Percentiles rank a stretch among this genome's conserved stretches.
phyloP scores from a whole-genome alignment of 257 asterid species.

The Linderniella brevidens region DNA sequence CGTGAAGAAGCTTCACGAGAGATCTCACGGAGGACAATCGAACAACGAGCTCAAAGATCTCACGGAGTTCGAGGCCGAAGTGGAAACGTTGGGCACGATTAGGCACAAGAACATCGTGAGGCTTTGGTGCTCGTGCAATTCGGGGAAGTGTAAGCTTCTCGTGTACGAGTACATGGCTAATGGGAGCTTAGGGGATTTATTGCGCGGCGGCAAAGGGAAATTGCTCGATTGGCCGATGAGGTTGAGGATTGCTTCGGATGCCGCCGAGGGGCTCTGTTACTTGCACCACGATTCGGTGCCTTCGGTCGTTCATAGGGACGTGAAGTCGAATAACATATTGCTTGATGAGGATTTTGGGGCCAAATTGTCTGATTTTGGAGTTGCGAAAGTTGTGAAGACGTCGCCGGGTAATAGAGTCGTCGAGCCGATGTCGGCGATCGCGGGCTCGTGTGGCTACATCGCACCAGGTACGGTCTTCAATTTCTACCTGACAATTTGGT shows the following conservation, averaged over 20 bases:
- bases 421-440: constrained; percentile 55
- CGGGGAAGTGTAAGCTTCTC: constrained; percentile 39
- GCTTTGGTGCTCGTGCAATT: constrained; percentile 57
- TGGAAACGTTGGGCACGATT: constrained; percentile 58
- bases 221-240: constrained; percentile 52
- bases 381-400: constrained; percentile 45
- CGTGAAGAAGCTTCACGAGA: constrained; percentile 54
- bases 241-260: constrained; percentile 50
- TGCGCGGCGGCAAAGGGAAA: constrained; percentile 29
- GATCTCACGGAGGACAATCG: no score
- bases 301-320: constrained; percentile 74
- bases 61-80: constrained; percentile 49
- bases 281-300: constrained; percentile 84
- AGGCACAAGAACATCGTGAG: constrained; percentile 76
- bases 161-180: constrained; percentile 77
- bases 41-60: no score
- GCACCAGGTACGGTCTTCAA: constrained; percentile 48
- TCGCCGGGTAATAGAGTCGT: constrained; percentile 18
- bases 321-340: constrained; percentile 63
- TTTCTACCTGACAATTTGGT: no score
- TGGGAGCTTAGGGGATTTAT: constrained; percentile 75
- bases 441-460: constrained; percentile 85
- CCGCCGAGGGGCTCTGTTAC: constrained; percentile 85
- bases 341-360: constrained; percentile 50
- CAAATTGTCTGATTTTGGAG: constrained; percentile 78